Evolutionary conservation across 345 rosid species (phyloP), one percentile per base, ranked within the genome.

Genomic region (Eucalyptus shirleyi): DNA sequence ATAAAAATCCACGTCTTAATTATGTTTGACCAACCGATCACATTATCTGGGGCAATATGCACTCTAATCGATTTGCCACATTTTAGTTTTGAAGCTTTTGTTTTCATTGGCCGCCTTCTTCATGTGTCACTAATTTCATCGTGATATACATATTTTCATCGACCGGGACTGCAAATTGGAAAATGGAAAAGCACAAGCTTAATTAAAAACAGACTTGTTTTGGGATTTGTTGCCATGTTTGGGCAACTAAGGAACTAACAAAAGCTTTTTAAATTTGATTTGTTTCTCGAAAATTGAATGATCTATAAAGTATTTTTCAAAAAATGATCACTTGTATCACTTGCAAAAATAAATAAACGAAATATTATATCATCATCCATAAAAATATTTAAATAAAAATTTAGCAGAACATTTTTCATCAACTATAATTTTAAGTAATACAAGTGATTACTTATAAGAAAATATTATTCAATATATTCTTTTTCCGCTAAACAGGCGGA

Each of bases 301-400:
- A 77, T 37, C 1, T 40, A 0, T 0, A 40, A 37, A 19, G 2
- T 21, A 5, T 21, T 21, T 37, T 37, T 19, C 0, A 2, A 4
- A 32, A 69, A 34, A 72, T 72, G 3, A 10, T 11, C 0, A 0
- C 3, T 10, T 9, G 1, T 18, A 18, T 0, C 0, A 0, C 1
- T 3, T 77, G 0, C 3, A 72, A 77, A 77, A 77, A 37, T 77
- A 77, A 34, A 40, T 40, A 0, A 21, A 77, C 2, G 1, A 9
- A 67, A 30, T 14, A 65, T 65, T 4, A n/a, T 14, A 4, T 65
- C 2, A 32, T 67, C 6, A 6, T 67, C 2, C 4, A 32, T 32
- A 8, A 32, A 8, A 67, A 16, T 67, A 17, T 32, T 67, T n/a
- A 67, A 9, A 67, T 3, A 67, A 16, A 67, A 67, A 4, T 14